Evolutionary conservation across 176 grass and related monocot genomes (phyloP), one percentile per base, ranked within the genome.

Genomic region (Rhipidocladum racemiflorum): DNA sequence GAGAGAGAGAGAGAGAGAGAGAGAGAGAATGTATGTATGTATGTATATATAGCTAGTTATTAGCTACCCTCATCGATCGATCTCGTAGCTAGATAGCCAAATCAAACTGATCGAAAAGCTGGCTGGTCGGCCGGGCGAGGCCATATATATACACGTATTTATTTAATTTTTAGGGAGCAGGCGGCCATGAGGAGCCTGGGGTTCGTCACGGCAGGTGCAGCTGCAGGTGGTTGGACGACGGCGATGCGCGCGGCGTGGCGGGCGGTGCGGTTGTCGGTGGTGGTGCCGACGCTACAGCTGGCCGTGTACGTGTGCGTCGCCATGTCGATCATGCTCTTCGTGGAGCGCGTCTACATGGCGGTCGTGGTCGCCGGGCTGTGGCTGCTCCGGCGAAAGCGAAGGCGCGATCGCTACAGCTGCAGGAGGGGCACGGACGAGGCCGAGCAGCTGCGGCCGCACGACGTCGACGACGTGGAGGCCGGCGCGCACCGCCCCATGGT

Each of bases 331-430:
- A 94, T 97, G 90, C 81, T 94, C 48, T 97, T 97, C 46, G 12
- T 85, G n/a, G 94, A 97, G 77, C 90, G 94, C 63, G 62, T 97
- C 4, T 97, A 97, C 83, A 97, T 97, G 94, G 94, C 92, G 13
- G 36, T 87, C 24, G 90, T 97, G 20, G 84, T 94, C 40, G 3
- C 85, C 14, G 36, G 48, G 8, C 88, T 97, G n/a, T 94, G 85
- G 90, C 57, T 94, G 55, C n/a, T 68, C 7, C 57, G 80, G 5
- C 72, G 67, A 3, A 82, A 79, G 71, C 40, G 70, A 9, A 85
- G 71, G 60, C 79, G 46, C 15, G 2, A 17, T 15, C 46, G 46
- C 46, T 49, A 17, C 46, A 17, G 46, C 15, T 6, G 70, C 72
- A 61, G 18, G 9, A 2, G 62, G 3, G 39, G 43, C 11, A 43